Base-by-base conservation (phyloP, 805 yeast genomes). In the Lachancea quebecensis region DNA sequence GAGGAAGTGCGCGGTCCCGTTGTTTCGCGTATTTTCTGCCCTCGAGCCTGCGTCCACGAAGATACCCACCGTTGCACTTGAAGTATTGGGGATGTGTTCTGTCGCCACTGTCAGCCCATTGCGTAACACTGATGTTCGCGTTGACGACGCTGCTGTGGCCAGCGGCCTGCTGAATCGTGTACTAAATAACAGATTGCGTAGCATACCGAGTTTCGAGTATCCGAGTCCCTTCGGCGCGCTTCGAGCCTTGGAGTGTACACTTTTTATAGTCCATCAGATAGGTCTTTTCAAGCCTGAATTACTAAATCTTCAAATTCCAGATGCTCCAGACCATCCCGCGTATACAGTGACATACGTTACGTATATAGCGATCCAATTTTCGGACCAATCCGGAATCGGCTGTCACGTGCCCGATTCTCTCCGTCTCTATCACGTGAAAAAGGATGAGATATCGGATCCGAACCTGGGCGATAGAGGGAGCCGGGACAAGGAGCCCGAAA, bases 21-120 rank as follows among this genome's bases (percentile, higher is more conserved):
- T 89, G 59, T 75, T 75, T 58, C 85, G 79, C 38, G 73, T 72
- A 57, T 80, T 83, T 67, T 93, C 99, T 3, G 98, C 98, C 50
- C 99, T 75, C 2, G 97, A 90, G 2, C 99, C 99, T 35, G 99
- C 96, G 67, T 93, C 96, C 50, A 93, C 89, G 91, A 96, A 95
- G 45, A 93, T 91, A 2, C 98, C 99, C 11, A 93, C 96, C 1
- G 99, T 93, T 50, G 99, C 98, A 37, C 97, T 89, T 55, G 83
- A 75, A 7, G 95, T 82, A 50, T 85, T 82, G 10, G 98, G 98
- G 62, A 85, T 79, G 37, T 74, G 60, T 63, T 93, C 98, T 38
- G 95, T 77, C 44, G 98, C 99, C 34, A 91, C 96, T 0, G 97
- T 91, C 37, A 93, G 68, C 2, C 99, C 99, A 62, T 93, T 93